Evolutionary conservation across 1,139 yeast genomes (phyloP).

Genomic region (Taiozyma sp.): DNA sequence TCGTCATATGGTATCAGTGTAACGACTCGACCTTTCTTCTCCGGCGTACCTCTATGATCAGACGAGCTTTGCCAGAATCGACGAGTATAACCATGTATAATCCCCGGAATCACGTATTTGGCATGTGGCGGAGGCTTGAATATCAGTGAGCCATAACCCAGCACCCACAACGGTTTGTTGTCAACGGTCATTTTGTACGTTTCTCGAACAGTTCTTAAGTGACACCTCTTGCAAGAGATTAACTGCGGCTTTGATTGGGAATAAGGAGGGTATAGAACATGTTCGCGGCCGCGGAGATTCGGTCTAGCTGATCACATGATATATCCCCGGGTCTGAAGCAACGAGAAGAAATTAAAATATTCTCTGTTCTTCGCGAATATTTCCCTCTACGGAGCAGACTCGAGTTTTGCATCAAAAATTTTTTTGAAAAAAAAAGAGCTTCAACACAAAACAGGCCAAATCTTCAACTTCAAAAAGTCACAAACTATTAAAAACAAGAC

Average conservation of each 20-base stretch:
- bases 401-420: neutral
- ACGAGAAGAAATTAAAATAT: neutral
- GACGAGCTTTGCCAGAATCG: slow-evolving; percentile 90
- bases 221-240: too few species aligned
- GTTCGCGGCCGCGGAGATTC: neutral
- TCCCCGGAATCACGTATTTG: slow-evolving; percentile 63
- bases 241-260: neutral
- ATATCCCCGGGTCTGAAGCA: neutral
- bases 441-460: neutral
- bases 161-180: slow-evolving; percentile 61
- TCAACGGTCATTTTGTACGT: neutral
- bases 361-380: neutral
- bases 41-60: slow-evolving; percentile 90
- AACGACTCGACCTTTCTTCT: slow-evolving; percentile 81
- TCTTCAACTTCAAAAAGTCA: neutral
- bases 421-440: neutral
- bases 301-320: neutral
- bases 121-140: slow-evolving; percentile 88
- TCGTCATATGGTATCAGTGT: slow-evolving; percentile 64
- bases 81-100: slow-evolving; percentile 69
- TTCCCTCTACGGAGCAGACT: neutral
- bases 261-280: neutral
- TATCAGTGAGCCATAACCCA: slow-evolving; percentile 88
- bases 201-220: neutral
- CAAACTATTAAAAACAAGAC: neutral